Base-by-base conservation (phyloP, 345 rosid species). In the Pseudoturritis turrita region DNA sequence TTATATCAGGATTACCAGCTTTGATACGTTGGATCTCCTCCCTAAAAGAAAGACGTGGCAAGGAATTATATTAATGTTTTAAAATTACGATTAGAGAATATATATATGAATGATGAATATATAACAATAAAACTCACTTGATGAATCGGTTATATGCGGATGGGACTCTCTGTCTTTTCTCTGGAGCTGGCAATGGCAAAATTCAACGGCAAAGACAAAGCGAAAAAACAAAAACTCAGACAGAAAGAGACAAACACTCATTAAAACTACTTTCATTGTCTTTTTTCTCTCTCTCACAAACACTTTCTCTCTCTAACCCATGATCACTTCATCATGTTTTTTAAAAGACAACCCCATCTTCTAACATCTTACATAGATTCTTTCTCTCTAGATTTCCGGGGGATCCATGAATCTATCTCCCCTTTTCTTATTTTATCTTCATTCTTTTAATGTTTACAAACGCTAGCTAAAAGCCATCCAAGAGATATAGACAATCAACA, bases 71-170 rank as follows among this genome's bases (percentile, higher is more conserved):
- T 52, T 9, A 44, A 31, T 54, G 46, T 47, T 18, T 36, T 13
- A 21, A 25, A 23, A 25, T 26, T 40, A 61, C 12, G 45, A 44
- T 43, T 55, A 8, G 23, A 56, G 28, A 43, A 44, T 14, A 54
- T 57, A 28, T 28, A n/a, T 29, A 29, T 29, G 23, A 25, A 47
- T 37, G 41, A 18, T 17, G 28, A 41, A 17, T 6, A 64, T 3
- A 3, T 7, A 2, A 23, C 46, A 22, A 9, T 12, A 33, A 56
- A 45, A 70, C 94, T 85, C 76, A 96, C 99, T 96, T 96, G 88
- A 96, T 92, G 85, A 96, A 96, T 82, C 99, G 91, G 83, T 96
- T 96, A 86, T 96, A 96, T 65, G 99, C 99, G 60, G 99, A 96
- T 73, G 99, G 99, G 82, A 96, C 97, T 87, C 99, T 87, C 83